phyloP scores from a whole-genome alignment of 1,139 yeast genomes.

The Magnusiomyces ingens region DNA sequence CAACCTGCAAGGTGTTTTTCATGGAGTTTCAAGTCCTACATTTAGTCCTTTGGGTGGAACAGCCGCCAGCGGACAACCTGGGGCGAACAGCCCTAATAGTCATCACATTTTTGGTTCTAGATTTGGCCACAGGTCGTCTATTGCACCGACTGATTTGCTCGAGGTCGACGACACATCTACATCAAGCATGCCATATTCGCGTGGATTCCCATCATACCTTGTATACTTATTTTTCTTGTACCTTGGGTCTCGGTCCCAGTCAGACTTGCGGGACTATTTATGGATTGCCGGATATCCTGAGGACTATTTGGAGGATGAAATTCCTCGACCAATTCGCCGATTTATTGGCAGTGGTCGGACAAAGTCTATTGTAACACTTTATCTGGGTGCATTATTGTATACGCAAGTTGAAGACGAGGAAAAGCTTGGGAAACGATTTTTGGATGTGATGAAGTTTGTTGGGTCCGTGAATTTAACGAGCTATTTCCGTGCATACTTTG shows the following conservation, averaged over 20 bases:
- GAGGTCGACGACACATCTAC: slow-evolving; percentile 15
- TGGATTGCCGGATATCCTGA: slow-evolving; percentile 43
- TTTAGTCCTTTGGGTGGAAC: slow-evolving; percentile 1
- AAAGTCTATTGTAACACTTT: slow-evolving; percentile 42
- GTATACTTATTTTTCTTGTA: slow-evolving; percentile 53
- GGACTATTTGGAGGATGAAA: slow-evolving; percentile 27
- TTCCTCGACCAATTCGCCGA: slow-evolving; percentile 35
- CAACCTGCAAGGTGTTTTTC: neutral
- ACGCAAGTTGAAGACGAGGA: slow-evolving; percentile 46
- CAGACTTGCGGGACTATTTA: slow-evolving; percentile 42
- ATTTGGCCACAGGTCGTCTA: slow-evolving; percentile 16
- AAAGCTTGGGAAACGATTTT: slow-evolving; percentile 46
- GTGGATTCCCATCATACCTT: slow-evolving; percentile 22
- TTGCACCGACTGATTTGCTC: slow-evolving; percentile 4
- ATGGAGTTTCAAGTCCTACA: neutral
- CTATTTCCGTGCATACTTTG: slow-evolving; percentile 12
- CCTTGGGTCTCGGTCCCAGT: slow-evolving; percentile 43
- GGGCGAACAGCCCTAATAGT: slow-evolving; percentile 4
- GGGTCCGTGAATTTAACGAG: slow-evolving; percentile 25
- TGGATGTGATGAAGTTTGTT: slow-evolving; percentile 44
- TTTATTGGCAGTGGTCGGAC: slow-evolving; percentile 41
- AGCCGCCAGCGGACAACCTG: slow-evolving; percentile 2
- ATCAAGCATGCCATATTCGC: slow-evolving; percentile 4
- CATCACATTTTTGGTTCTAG: neutral
- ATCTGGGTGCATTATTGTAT: slow-evolving; percentile 50